Conservation (phyloP, 1,284 basidiomycete species). For the Cutaneotrichosporon cyanovorans region DNA sequence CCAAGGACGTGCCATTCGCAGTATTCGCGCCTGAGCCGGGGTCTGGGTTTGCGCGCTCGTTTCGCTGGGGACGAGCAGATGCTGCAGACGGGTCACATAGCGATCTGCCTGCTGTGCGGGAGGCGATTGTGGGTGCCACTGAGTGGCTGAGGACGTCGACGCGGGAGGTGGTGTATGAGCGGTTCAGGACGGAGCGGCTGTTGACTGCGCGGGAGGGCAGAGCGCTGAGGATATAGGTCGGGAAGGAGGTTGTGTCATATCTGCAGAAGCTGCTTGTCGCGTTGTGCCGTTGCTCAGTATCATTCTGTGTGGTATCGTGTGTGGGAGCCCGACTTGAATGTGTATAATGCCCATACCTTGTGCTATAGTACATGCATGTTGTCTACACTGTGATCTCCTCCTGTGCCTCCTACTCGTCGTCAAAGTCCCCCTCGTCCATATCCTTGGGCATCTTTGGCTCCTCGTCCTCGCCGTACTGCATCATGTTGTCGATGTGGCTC, state of each 20-base stretch:
- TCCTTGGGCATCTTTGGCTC: slow-evolving; percentile 79
- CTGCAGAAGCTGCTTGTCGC: too few relatives aligned
- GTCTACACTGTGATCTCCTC: not conserved
- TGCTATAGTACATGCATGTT: not conserved
- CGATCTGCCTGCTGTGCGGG: slow-evolving; percentile 27
- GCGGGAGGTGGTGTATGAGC: slow-evolving; percentile 39
- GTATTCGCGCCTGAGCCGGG: slow-evolving; percentile 22
- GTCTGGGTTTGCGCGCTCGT: slow-evolving; percentile 18
- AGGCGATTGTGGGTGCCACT: slow-evolving; percentile 22
- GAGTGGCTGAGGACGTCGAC: slow-evolving; percentile 29
- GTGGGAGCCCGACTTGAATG: too few relatives aligned
- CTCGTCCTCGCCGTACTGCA: slow-evolving; percentile 93
- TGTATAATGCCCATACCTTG: too few relatives aligned
- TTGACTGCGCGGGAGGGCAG: slow-evolving; percentile 8
- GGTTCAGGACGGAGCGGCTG: slow-evolving; percentile 37
- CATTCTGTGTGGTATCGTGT: too few relatives aligned
- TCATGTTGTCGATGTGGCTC: slow-evolving; percentile 92
- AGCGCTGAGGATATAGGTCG: not conserved
- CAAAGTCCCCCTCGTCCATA: slow-evolving; percentile 62
- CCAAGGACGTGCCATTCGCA: slow-evolving; percentile 16
- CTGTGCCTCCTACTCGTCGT: slow-evolving; percentile 4
- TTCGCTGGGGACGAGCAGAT: slow-evolving; percentile 34
- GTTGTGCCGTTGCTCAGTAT: too few relatives aligned
- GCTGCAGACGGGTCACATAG: slow-evolving; percentile 24
- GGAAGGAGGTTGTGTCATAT: too few relatives aligned